These are phyloP conservation scores for Herpotrichia juniperi DNA, from an alignment of 2,329 filamentous ascomycete genomes.

Conservation along the genomic window DNA sequence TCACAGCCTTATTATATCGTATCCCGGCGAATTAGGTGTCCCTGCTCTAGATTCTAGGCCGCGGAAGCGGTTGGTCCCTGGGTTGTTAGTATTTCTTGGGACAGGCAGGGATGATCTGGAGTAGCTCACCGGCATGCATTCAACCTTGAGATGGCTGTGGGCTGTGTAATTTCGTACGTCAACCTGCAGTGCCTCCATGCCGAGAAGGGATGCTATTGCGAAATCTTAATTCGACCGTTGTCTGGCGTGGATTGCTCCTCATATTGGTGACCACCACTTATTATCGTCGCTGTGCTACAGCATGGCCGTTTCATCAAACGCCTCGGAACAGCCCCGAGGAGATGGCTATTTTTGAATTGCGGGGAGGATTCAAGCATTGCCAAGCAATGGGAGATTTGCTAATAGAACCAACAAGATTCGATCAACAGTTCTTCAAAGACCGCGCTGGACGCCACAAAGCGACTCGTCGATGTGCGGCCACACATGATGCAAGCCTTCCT, in stretches of 20 bases:
- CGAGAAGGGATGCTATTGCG: constrained; percentile 29
- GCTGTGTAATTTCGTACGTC: constrained; percentile 32
- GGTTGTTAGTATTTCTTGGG: too few species aligned
- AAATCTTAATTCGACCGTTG: constrained; percentile 2
- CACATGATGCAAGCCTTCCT: too few species aligned
- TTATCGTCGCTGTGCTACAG: constrained; percentile 18
- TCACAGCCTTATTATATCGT: constrained; percentile 37
- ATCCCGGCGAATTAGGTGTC: constrained; percentile 25
- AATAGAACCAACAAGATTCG: constrained; percentile 17
- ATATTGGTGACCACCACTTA: neutral
- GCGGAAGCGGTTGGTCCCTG: neutral
- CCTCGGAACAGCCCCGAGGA: constrained; percentile 11
- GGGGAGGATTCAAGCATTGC: constrained; percentile 32
- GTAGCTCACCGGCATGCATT: constrained; percentile 31
- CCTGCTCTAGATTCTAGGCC: constrained; percentile 14
- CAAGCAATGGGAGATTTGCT: constrained; percentile 21
- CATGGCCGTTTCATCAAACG: constrained; percentile 23
- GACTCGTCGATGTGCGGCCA: too few species aligned
- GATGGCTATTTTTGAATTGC: constrained; percentile 34
- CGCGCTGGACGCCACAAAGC: too few species aligned
- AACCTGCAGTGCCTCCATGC: constrained; percentile 17
- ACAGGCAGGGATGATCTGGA: constrained; percentile 1
- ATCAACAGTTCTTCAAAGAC: constrained; percentile 23
- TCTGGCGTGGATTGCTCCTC: neutral
- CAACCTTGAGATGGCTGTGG: constrained; percentile 22